phyloP scores from a whole-genome alignment of 83 land plant species.

The Diphasiastrum complanatum region DNA sequence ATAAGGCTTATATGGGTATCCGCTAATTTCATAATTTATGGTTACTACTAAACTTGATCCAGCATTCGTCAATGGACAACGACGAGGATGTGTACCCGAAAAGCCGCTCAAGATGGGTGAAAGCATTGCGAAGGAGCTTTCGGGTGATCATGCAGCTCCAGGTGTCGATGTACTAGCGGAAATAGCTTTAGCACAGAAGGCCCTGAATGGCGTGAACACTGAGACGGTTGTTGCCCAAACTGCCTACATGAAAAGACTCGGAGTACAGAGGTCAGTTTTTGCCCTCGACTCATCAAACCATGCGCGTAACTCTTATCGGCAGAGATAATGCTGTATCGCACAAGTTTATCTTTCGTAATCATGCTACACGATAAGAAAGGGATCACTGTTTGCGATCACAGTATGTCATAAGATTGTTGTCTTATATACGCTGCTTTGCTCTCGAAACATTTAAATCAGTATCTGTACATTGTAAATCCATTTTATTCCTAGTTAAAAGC shows the following conservation, averaged over 20 bases:
- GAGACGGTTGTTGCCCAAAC: too few relatives aligned
- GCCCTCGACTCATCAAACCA: background rate
- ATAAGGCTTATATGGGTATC: background rate
- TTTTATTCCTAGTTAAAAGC: too few relatives aligned
- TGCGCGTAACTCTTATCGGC: too few relatives aligned
- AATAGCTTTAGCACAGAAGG: slow-evolving; percentile 34
- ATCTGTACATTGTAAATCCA: too few relatives aligned
- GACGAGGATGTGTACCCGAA: slow-evolving; percentile 56
- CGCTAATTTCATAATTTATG: background rate
- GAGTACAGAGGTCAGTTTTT: slow-evolving; percentile 49
- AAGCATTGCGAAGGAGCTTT: slow-evolving; percentile 56
- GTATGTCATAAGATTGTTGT: too few relatives aligned
- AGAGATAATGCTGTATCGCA: too few relatives aligned
- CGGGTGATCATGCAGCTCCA: background rate
- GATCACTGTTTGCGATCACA: too few relatives aligned
- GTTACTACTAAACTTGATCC: slow-evolving; percentile 1
- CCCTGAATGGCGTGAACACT: too few relatives aligned
- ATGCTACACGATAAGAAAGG: too few relatives aligned
- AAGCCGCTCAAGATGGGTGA: slow-evolving; percentile 58
- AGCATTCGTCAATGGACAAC: slow-evolving; percentile 90
- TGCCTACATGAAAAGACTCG: slow-evolving; percentile 44
- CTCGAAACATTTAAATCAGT: too few relatives aligned
- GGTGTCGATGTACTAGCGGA: slow-evolving; percentile 44
- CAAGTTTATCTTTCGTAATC: too few relatives aligned
- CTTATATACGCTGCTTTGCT: too few relatives aligned